Evolutionary conservation across 441 rosid species (phyloP), one percentile per base, ranked within the genome.

Genomic region (Omphalea diandra): DNA sequence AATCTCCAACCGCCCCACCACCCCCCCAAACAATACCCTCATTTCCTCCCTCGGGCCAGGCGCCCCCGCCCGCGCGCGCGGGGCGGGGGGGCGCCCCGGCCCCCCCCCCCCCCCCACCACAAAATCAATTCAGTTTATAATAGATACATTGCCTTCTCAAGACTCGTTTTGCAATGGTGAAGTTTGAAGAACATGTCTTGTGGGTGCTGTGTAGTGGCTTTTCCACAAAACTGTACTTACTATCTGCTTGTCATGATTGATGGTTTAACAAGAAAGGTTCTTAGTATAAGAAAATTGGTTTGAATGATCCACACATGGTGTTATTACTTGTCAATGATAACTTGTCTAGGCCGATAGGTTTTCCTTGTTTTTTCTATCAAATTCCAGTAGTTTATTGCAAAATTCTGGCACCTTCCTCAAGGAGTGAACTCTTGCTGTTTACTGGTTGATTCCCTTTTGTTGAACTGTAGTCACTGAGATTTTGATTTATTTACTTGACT

Each of bases 361-460:
- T n/a, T n/a, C n/a, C n/a, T n/a, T n/a, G n/a, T n/a, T n/a, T n/a
- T n/a, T n/a, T n/a, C n/a, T n/a, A n/a, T n/a, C n/a, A n/a, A n/a
- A 38, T 53, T 71, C 43, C 53, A 44, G 33, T 33, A 44, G 63
- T 46, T 71, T 14, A 56, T 5, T 35, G 60, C 50, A n/a, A 43
- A 5, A 1, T 35, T 26, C 44, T 22, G 12, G 44, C 40, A 40
- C 26, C 62, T 31, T 65, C 12, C 53, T 7, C 22, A 36, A 18
- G 14, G 46, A 47, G 32, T 44, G 10, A 58, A 15, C 15, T 32
- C 32, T 44, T 22, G 17, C 12, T 11, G 20, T 14, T 32, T 68
- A 20, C n/a, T 1, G 55, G 54, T 6, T 5, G 20, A 68, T 26
- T 32, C 31, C 40, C 43, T 68, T 57, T n/a, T 10, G 64, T 68